Percentiles rank a stretch among this genome's conserved stretches.
Conservation (phyloP, 2,329 filamentous ascomycete species). For the Cytospora mali region DNA sequence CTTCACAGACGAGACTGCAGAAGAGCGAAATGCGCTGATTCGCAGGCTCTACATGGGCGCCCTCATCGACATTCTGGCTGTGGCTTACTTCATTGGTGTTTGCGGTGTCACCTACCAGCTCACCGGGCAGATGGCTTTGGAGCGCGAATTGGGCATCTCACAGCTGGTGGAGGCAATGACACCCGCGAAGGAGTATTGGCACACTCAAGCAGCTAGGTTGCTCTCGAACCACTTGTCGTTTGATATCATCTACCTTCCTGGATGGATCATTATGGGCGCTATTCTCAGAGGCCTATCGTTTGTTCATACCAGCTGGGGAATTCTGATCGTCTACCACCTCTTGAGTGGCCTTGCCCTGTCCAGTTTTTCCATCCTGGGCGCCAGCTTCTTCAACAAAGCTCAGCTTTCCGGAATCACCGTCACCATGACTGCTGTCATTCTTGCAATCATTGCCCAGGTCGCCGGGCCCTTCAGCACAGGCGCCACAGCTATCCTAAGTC, state of each 20-base stretch:
- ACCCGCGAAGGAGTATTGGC: constrained; percentile 72
- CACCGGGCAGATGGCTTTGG: constrained; percentile 81
- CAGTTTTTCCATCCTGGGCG: constrained; percentile 80
- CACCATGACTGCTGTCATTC: constrained; percentile 70
- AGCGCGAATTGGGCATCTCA: constrained; percentile 85
- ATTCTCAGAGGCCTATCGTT: constrained; percentile 68
- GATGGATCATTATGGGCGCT: constrained; percentile 77
- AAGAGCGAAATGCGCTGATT: constrained; percentile 68
- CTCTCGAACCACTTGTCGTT: constrained; percentile 81
- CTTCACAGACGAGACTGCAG: constrained; percentile 71
- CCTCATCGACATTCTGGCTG: constrained; percentile 74
- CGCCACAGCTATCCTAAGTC: constrained; percentile 68
- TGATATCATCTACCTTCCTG: constrained; percentile 76
- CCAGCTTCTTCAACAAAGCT: constrained; percentile 81
- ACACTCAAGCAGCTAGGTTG: constrained; percentile 76
- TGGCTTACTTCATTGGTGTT: constrained; percentile 78
- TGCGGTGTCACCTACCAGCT: constrained; percentile 86
- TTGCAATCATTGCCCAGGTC: constrained; percentile 83
- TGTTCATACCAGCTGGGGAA: constrained; percentile 60
- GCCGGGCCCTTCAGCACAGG: constrained; percentile 63
- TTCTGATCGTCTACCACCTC: constrained; percentile 75
- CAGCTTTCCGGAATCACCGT: constrained; percentile 85
- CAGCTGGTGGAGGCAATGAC: constrained; percentile 92
- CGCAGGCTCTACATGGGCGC: constrained; percentile 70
- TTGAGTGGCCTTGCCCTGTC: constrained; percentile 75